Evolutionary conservation across 2,329 filamentous ascomycete species (phyloP).

Genomic region (Neopestalotiopsis clavispora): DNA sequence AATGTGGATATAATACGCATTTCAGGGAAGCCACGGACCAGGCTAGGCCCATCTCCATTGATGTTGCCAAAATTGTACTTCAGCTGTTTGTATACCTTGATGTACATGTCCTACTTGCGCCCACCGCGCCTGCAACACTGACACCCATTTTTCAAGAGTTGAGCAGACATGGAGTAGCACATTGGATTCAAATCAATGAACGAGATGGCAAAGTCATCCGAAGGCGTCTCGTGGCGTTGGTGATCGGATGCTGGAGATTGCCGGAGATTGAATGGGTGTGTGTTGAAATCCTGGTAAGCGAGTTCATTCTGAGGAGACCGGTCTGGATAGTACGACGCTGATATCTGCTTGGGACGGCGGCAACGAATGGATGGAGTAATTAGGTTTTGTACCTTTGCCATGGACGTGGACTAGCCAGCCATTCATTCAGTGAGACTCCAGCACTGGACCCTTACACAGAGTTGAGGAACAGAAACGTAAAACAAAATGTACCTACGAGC

Average conservation of each 20-base stretch:
- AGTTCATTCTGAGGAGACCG: neutral
- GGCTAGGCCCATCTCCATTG: neutral
- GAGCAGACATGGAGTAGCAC: no score
- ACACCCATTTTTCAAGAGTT: no score
- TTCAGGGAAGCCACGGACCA: neutral
- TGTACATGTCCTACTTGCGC: no score
- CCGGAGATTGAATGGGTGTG: neutral
- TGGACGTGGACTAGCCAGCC: neutral
- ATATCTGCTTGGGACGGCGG: neutral
- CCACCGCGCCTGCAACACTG: no score
- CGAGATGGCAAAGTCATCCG: no score
- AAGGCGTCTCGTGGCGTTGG: neutral
- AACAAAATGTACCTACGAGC: neutral
- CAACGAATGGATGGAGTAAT: neutral
- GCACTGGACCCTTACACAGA: neutral
- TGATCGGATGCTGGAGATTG: neutral
- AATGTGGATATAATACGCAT: neutral
- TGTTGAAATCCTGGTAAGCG: neutral
- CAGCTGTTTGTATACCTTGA: no score
- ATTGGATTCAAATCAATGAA: no score
- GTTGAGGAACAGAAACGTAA: neutral
- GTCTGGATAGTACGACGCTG: neutral
- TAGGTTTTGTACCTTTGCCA: neutral
- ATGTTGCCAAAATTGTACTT: no score
- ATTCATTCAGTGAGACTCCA: neutral